These are phyloP conservation scores for Luvunga scandens DNA, from an alignment of 345 rosid genomes.

Conservation along the genomic window DNA sequence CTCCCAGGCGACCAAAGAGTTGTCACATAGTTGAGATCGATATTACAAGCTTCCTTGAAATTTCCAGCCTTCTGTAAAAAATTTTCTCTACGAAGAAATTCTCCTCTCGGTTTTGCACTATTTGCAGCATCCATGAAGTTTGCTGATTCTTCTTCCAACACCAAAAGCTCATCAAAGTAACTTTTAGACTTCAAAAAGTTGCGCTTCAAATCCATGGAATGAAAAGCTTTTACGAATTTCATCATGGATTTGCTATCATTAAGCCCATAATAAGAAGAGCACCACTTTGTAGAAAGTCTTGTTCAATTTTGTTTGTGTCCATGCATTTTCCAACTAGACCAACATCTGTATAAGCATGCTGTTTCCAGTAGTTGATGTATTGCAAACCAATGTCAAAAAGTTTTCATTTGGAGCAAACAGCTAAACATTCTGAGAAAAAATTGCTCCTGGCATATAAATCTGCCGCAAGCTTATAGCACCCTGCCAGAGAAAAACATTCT, in stretches of 20 bases:
- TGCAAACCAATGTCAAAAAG: constrained; percentile 40
- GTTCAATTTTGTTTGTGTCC: constrained; percentile 28
- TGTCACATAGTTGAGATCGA: constrained; percentile 30
- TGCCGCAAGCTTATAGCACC: constrained; percentile 31
- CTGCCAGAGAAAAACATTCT: constrained; percentile 39
- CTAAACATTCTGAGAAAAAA: constrained; percentile 32
- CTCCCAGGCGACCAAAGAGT: constrained; percentile 41
- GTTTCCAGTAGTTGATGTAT: constrained; percentile 38
- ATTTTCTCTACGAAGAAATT: constrained; percentile 33
- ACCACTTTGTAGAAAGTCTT: constrained; percentile 35
- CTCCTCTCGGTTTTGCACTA: constrained; percentile 37
- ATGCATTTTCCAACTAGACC: not conserved
- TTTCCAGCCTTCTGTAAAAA: constrained; percentile 33
- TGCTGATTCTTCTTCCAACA: constrained; percentile 34
- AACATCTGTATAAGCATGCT: constrained; percentile 7
- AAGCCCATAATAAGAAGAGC: constrained; percentile 28
- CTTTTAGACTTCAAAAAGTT: constrained; percentile 29
- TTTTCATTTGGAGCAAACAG: constrained; percentile 33
- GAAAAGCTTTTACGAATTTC: constrained; percentile 32
- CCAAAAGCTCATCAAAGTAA: constrained; percentile 37
- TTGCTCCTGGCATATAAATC: constrained; percentile 36
- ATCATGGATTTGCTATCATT: constrained; percentile 33
- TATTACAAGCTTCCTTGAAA: constrained; percentile 31
- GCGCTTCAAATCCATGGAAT: constrained; percentile 21
- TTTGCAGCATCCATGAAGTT: constrained; percentile 38